Base-by-base conservation (phyloP, 1,284 basidiomycete species). In the Tilletiopsis washingtonensis region DNA sequence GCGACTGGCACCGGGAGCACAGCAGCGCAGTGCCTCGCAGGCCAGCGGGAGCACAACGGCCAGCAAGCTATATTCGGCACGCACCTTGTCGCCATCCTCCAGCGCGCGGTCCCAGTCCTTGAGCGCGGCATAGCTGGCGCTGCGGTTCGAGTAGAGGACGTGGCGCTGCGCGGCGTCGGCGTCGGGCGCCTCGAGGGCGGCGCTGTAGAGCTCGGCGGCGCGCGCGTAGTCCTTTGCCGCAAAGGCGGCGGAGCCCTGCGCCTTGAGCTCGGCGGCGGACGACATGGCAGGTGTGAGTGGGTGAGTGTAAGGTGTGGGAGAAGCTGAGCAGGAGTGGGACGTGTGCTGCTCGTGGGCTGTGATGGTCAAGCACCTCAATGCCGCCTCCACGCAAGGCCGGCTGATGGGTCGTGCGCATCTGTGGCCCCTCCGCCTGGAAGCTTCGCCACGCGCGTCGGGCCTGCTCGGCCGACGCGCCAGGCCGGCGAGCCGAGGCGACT, bases 121-220 rank as follows among this genome's bases (percentile, higher is more conserved):
- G 77, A 88, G 85, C 17, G 89, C 89, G 15, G 84, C 81, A 71
- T 89, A 82, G 25, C 88, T 86, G 15, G 91, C 91, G 62, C 88
- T 91, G 51, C 91, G 81, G 74, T 97, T 97, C 5, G 90, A 94
- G 77, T 82, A 96, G 19, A 96, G 79, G 47, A 97, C 90, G 72
- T 88, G 86, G 38, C 62, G 45, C 4, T 63, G 67, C 15, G 64
- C 69, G 6, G 55, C 62, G 47, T 70, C 69, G 20, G 69, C 68
- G 40, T 61, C 60, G 12, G 32, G 17, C 12, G 17, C 32, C 12
- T 34, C 32, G 32, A 34, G 12, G 32, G 32, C 32, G 32, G 32
- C 12, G 32, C 66, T 61, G 56, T 70, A 72, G 48, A 61, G 54
- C 54, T 65, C 50, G 43, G 70, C 64, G 32, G 69, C 69, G 21